Base-by-base conservation (phyloP, 345 rosid species). In the Chamaenerion angustifolium region DNA sequence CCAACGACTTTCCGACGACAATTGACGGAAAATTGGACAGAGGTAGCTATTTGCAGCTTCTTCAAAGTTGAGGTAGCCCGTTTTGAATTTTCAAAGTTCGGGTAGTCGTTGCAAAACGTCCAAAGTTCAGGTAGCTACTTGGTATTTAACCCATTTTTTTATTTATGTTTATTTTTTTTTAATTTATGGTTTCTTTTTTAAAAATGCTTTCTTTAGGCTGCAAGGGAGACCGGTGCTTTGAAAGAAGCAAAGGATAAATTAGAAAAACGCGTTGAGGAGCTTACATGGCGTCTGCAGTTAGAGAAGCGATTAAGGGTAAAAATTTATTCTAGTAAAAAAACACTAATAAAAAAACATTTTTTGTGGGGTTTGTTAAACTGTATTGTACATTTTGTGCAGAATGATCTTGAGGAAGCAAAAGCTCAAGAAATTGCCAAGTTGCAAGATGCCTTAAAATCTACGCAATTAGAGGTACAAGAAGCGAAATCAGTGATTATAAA, bases 231-330 rank as follows among this genome's bases (percentile, higher is more conserved):
- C 0, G 95, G 98, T 42, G 98, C 96, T 57, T 93, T 92, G 16
- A 80, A 75, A 76, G 95, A 81, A 65, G 96, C 95, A 41, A 92
- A 92, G 60, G 93, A 92, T 67, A 87, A 80, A 62, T 76, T 87
- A 52, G 96, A 92, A 71, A 87, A 92, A 78, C 95, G 95, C 42
- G 96, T 92, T 55, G 98, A 92, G 74, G 98, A 92, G 70, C 82
- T 92, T 56, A 82, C 96, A 52, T 92, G 95, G 95, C 93, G 98
- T 53, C 69, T 84, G 56, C 96, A 92, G 55, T 61, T 92, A 17
- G 98, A 92, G 74, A 92, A 84, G 73, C 80, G 93, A 67, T 64
- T 92, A 69, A 79, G 98, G 89, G 96, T 92, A 80, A 51, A 46
- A 10, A 37, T 46, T 11, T 49, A n/a, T n/a, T n/a, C n/a, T n/a